These are phyloP conservation scores for Beta macrorhiza DNA, from an alignment of 179 eudicot species.

Conservation along the genomic window DNA sequence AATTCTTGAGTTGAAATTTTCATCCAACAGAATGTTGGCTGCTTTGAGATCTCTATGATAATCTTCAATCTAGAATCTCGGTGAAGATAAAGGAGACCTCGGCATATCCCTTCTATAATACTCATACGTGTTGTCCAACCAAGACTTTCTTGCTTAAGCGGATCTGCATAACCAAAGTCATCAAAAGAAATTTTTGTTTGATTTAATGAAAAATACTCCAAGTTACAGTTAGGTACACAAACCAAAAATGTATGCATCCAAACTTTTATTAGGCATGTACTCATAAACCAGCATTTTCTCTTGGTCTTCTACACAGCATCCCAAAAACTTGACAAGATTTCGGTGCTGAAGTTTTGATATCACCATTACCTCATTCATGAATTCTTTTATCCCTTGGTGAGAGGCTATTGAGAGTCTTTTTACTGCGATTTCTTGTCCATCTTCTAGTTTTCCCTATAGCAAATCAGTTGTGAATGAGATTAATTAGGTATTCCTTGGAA, in stretches of 20 bases:
- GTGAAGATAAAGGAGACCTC: constrained; percentile 60
- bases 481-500: background rate
- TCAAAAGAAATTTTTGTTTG: too few relatives aligned
- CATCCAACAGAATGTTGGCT: constrained; percentile 51
- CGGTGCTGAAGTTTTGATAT: constrained; percentile 57
- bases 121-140: constrained; percentile 45
- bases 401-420: constrained; percentile 52
- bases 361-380: constrained; percentile 45
- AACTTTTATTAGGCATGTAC: constrained; percentile 53
- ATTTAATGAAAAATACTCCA: too few relatives aligned
- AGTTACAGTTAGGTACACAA: background rate
- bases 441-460: constrained; percentile 41
- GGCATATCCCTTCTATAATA: constrained; percentile 50
- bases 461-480: background rate
- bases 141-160: background rate
- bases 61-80: constrained; percentile 53
- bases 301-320: constrained; percentile 46
- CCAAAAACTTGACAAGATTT: constrained; percentile 50
- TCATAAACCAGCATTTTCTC: constrained; percentile 53
- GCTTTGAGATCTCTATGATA: constrained; percentile 59
- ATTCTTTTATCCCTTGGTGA: constrained; percentile 50
- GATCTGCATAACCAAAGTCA: background rate
- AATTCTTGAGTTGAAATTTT: constrained; percentile 51
- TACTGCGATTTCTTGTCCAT: constrained; percentile 46
- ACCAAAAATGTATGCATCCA: constrained; percentile 47